Conservation (phyloP, 129 eudicot species). For the Artemisia annua region DNA sequence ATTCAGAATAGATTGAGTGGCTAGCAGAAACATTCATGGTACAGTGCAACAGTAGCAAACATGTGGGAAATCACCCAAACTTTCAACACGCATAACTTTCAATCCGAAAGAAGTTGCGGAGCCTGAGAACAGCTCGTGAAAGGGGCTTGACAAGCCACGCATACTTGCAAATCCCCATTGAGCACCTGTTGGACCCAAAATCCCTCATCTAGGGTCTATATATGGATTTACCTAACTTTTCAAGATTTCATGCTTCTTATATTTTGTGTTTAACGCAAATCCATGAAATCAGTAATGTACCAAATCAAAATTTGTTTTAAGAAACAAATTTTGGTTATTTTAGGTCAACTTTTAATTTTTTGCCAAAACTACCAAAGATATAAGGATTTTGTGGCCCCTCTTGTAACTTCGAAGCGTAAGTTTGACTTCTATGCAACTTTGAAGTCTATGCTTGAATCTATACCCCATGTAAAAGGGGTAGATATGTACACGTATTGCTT, state of each 20-base stretch:
- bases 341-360: too few species aligned
- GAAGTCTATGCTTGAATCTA: too few species aligned
- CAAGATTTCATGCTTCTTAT: not conserved
- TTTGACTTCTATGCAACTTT: too few species aligned
- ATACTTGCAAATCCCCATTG: not conserved
- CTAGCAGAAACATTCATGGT: not conserved
- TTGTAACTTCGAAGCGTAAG: too few species aligned
- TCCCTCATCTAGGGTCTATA: not conserved
- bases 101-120: not conserved
- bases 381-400: too few species aligned
- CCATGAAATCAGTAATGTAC: not conserved
- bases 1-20: not conserved
- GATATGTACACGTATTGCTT: too few species aligned
- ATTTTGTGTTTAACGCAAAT: not conserved
- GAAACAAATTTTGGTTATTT: not conserved
- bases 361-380: too few species aligned
- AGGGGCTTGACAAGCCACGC: not conserved
- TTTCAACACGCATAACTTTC: too few species aligned
- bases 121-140: not conserved
- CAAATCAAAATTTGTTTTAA: not conserved
- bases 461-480: too few species aligned
- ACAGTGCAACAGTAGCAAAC: not conserved
- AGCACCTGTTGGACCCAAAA: not conserved
- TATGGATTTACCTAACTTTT: not conserved
- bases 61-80: too few species aligned